Conservation (phyloP, 352 stramenopile genomes). For the Globisporangium rhizosaccharum region DNA sequence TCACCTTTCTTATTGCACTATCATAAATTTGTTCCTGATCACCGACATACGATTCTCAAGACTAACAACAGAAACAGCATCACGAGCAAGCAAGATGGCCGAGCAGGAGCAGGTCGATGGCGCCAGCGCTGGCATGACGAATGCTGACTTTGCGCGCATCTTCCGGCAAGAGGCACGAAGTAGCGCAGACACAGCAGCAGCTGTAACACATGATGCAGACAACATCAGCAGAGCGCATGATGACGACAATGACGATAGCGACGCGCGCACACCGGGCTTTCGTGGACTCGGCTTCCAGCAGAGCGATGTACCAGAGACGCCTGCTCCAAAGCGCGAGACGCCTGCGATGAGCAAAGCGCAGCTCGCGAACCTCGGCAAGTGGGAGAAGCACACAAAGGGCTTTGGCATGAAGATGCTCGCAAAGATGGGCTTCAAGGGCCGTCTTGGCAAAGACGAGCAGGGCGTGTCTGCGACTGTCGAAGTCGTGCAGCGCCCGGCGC, state of each 20-base stretch:
- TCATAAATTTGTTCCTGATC: too few relatives aligned
- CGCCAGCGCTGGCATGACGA: conserved; percentile 29
- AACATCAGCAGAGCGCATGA: too few relatives aligned
- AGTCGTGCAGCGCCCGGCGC: conserved; percentile 89
- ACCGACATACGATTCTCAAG: too few relatives aligned
- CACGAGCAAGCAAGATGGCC: not conserved
- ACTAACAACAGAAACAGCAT: too few relatives aligned
- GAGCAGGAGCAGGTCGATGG: conserved; percentile 1
- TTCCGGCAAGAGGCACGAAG: conserved; percentile 41
- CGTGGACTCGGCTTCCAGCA: too few relatives aligned
- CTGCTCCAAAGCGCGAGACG: conserved; percentile 9
- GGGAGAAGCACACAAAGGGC: conserved; percentile 96
- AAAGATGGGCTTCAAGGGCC: conserved; percentile 95
- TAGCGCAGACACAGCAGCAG: too few relatives aligned
- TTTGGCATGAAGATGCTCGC: conserved; percentile 94
- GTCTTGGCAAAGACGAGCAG: conserved; percentile 90
- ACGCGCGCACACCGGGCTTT: too few relatives aligned
- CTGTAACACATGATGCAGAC: too few relatives aligned
- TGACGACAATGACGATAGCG: too few relatives aligned
- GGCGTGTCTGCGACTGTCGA: conserved; percentile 91
- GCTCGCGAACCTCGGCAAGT: conserved; percentile 24
- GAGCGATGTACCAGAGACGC: not conserved
- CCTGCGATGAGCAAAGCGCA: conserved; percentile 11
- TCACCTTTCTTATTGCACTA: too few relatives aligned
- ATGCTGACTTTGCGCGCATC: conserved; percentile 79